Base-by-base conservation (phyloP, 2,329 filamentous ascomycete genomes). In the Talaromyces funiculosus region DNA sequence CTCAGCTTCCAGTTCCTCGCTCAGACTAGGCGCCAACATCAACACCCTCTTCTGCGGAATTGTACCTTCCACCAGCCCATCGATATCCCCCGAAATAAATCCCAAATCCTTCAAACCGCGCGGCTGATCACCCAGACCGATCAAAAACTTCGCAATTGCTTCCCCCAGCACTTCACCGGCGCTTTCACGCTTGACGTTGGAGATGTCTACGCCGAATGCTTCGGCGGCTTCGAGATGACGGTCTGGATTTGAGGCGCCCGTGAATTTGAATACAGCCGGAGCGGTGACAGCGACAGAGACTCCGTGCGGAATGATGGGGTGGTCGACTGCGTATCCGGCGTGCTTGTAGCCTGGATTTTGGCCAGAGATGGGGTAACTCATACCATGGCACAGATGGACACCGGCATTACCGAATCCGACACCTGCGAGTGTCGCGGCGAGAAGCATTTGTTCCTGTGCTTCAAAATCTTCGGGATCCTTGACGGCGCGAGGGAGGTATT, bases 361-460 rank as follows among this genome's bases (percentile, higher is more conserved):
- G 31, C 92, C 90, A 0, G 91, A 96, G 70, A 99, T 96, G 18
- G 94, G 94, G 71, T 99, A 99, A 24, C 90, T 95, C 93, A 99
- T 97, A 72, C 93, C 88, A 72, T 90, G 88, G 73, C 88, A 90
- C 9, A 90, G 81, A 77, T 99, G 94, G 2, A 99, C 94, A 54
- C 95, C 94, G 1, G 95, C 95, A 69, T 99, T 99, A 20, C 95
- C 94, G 73, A 99, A 99, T 0, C 94, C 94, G 3, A 99, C 92
- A 49, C 94, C 94, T 0, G 95, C 94, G 2, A 99, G 80, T 0
- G 94, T 99, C 0, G 94, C 90, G 2, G 94, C 94, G 20, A 99
- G 84, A 31, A 99, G 82, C 95, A 99, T 99, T 75, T 97, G 87
- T 33, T 85, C 89, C 75, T 99, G 94, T 0, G 95, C 95, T 74